Conservation (phyloP, 2,329 filamentous ascomycete genomes). For the Cercospora sojina region DNA sequence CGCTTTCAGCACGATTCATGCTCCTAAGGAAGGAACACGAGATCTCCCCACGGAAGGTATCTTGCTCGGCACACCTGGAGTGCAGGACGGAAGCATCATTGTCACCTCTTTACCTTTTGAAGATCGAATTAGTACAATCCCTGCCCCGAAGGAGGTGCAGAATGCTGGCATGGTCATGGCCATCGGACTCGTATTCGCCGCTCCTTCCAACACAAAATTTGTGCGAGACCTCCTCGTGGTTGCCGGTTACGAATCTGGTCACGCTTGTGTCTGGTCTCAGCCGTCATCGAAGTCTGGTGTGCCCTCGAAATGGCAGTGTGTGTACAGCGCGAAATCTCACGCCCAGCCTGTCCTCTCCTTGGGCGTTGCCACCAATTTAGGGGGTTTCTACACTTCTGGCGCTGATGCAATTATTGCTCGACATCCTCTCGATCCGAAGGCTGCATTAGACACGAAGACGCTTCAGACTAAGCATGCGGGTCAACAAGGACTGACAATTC, state of each 20-base stretch:
- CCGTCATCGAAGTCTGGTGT: constrained; percentile 34
- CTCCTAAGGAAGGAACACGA: constrained; percentile 10
- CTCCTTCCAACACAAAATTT: constrained; percentile 37
- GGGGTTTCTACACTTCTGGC: constrained; percentile 73
- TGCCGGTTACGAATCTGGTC: constrained; percentile 83
- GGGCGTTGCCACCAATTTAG: constrained; percentile 40
- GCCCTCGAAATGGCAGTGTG: constrained; percentile 52
- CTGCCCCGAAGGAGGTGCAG: constrained; percentile 48
- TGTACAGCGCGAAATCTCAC: constrained; percentile 69
- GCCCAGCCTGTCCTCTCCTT: constrained; percentile 76
- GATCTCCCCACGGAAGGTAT: constrained; percentile 41
- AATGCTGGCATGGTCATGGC: constrained; percentile 84
- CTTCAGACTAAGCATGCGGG: constrained; percentile 83
- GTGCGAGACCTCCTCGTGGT: constrained; percentile 58
- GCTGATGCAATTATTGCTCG: constrained; percentile 78
- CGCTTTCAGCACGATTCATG: constrained; percentile 65
- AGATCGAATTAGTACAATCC: constrained; percentile 61
- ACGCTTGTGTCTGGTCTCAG: constrained; percentile 58
- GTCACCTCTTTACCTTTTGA: constrained; percentile 80
- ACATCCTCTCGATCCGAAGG: constrained; percentile 57
- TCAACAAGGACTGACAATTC: constrained; percentile 75
- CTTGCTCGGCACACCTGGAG: constrained; percentile 72
- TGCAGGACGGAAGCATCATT: constrained; percentile 62
- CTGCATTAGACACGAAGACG: constrained; percentile 16
- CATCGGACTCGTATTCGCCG: constrained; percentile 52